Percentiles rank a stretch among this genome's conserved stretches.
Evolutionary conservation across 2,329 filamentous ascomycete genomes (phyloP).

Genomic region (Aspergillus clavatus): DNA sequence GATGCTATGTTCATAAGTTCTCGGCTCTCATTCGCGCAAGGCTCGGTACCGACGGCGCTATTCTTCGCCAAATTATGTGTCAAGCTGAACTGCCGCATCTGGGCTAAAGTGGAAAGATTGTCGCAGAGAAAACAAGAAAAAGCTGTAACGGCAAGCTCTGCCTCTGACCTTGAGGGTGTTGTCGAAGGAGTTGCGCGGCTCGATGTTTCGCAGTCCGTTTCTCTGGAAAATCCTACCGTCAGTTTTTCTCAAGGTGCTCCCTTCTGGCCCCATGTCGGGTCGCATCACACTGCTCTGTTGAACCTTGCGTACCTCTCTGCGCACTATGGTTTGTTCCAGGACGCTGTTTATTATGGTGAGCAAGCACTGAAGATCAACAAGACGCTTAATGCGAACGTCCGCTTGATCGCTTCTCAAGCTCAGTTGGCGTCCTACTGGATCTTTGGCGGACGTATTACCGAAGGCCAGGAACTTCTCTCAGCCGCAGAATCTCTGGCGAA

Average conservation of each 20-base stretch:
- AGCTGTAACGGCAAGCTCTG: slow-evolving; percentile 14
- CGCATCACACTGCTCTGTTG: slow-evolving; percentile 65
- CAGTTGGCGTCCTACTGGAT: slow-evolving; percentile 47
- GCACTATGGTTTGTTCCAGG: slow-evolving; percentile 79
- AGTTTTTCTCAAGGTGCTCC: slow-evolving; percentile 55
- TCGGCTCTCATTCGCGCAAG: slow-evolving; percentile 56
- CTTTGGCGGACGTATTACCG: slow-evolving; percentile 46
- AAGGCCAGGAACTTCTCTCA: slow-evolving; percentile 53
- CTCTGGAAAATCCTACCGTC: slow-evolving; percentile 37
- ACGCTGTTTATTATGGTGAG: slow-evolving; percentile 83
- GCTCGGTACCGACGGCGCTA: slow-evolving; percentile 43
- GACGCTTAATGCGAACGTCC: slow-evolving; percentile 59
- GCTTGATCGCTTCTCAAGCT: slow-evolving; percentile 45
- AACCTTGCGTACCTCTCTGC: slow-evolving; percentile 75
- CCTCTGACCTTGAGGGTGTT: slow-evolving; percentile 33
- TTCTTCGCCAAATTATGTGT: slow-evolving; percentile 48
- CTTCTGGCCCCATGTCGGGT: slow-evolving; percentile 75
- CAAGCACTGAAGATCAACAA: slow-evolving; percentile 73
- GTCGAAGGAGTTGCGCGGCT: slow-evolving; percentile 38
- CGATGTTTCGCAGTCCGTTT: slow-evolving; percentile 32
- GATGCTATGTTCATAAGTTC: slow-evolving; percentile 63
- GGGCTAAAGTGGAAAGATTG: slow-evolving; percentile 48
- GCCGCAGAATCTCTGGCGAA: slow-evolving; percentile 55
- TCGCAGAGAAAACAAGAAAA: slow-evolving; percentile 33
- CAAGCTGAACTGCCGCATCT: slow-evolving; percentile 47